These are phyloP conservation scores for Boletus reticuloceps DNA, from an alignment of 768 basidiomycete genomes.

Conservation along the genomic window DNA sequence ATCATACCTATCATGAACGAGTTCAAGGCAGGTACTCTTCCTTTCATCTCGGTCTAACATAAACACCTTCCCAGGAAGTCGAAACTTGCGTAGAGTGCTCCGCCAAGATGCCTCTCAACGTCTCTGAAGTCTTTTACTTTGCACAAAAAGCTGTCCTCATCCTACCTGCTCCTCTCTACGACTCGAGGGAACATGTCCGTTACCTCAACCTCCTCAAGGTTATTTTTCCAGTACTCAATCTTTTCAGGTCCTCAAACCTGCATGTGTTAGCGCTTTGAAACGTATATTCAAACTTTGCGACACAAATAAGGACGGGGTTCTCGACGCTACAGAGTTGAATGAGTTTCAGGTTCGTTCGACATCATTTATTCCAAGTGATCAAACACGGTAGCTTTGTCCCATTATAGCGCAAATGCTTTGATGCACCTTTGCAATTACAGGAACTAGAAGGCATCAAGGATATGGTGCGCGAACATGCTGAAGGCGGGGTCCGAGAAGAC, in stretches of 20 bases:
- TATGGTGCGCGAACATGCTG: conserved; percentile 79
- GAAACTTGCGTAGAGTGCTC: conserved; percentile 98
- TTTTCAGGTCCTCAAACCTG: conserved; percentile 84
- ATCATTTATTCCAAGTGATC: neutral
- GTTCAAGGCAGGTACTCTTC: conserved; percentile 71
- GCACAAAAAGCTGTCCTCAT: conserved; percentile 98
- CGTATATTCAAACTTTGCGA: conserved; percentile 98
- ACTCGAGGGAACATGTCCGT: conserved; percentile 90
- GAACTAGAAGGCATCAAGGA: conserved; percentile 97
- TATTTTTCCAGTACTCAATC: conserved; percentile 11
- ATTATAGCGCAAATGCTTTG: conserved; percentile 87
- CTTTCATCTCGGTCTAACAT: neutral
- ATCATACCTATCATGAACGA: conserved; percentile 97
- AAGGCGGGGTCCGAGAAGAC: conserved; percentile 68
- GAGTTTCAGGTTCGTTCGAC: conserved; percentile 80
- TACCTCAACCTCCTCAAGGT: neutral
- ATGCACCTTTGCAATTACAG: conserved; percentile 85
- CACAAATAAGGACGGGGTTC: conserved; percentile 86
- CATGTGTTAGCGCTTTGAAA: conserved; percentile 80
- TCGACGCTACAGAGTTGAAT: conserved; percentile 89
- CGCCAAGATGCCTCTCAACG: conserved; percentile 85
- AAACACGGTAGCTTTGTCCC: neutral
- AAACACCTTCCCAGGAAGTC: conserved; percentile 67
- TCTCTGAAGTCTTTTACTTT: conserved; percentile 97
- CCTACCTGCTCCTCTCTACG: conserved; percentile 96